phyloP scores from a whole-genome alignment of 495 filamentous ascomycete species.

The Aspergillus bertholletiae region DNA sequence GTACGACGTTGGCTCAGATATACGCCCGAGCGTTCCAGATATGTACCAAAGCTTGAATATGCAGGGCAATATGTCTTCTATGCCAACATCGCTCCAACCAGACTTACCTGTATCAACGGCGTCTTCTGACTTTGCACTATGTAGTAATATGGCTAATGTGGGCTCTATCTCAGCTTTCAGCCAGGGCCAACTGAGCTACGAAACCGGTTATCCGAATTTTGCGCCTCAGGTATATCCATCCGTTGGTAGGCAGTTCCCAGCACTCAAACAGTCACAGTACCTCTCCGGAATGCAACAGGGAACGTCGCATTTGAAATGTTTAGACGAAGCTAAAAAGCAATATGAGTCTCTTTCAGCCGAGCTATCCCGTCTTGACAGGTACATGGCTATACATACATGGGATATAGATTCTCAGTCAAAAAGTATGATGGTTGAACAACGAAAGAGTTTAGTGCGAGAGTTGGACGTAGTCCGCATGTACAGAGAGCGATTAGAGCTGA shows the following conservation, averaged over 20 bases:
- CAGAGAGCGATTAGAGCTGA: constrained; percentile 30
- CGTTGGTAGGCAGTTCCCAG: not conserved
- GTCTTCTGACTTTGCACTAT: constrained; percentile 3
- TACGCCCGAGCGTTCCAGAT: constrained; percentile 9
- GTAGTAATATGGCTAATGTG: constrained; percentile 4
- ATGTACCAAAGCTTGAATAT: constrained; percentile 9
- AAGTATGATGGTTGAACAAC: constrained; percentile 30
- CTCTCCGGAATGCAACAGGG: constrained; percentile 7
- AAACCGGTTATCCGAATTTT: constrained; percentile 1
- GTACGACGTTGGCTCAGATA: constrained; percentile 5
- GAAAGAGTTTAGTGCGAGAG: constrained; percentile 33
- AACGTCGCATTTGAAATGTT: constrained; percentile 7
- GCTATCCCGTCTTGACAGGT: constrained; percentile 33
- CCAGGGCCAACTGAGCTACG: constrained; percentile 9
- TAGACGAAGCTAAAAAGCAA: constrained; percentile 23
- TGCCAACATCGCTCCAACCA: constrained; percentile 7
- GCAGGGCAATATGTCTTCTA: constrained; percentile 4
- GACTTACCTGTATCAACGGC: constrained; percentile 3
- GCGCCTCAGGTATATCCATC: constrained; percentile 10
- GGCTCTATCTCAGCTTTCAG: constrained; percentile 5
- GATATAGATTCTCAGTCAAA: constrained; percentile 30
- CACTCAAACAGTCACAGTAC: constrained; percentile 5
- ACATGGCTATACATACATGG: constrained; percentile 38
- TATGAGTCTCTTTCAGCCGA: constrained; percentile 26
- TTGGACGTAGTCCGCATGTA: constrained; percentile 32